These are phyloP conservation scores for Ogataea paraovalis DNA, from an alignment of 805 yeast species.

Conservation along the genomic window DNA sequence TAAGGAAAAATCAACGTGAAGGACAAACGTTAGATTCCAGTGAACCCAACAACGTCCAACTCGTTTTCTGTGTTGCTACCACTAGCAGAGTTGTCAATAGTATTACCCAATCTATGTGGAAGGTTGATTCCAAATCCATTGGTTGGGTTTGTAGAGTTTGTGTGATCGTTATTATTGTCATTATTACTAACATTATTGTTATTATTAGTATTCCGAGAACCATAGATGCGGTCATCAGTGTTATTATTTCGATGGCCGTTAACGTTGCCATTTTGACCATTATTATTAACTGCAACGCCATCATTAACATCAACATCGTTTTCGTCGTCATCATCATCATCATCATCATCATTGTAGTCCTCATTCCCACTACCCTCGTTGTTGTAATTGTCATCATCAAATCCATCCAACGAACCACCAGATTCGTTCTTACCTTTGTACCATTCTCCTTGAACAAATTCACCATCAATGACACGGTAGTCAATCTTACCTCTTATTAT, in stretches of 20 bases:
- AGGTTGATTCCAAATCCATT: not conserved
- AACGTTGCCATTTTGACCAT: not conserved
- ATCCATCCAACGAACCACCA: slow-evolving; percentile 1
- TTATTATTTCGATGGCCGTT: too few relatives aligned
- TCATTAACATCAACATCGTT: not conserved
- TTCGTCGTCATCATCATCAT: not conserved
- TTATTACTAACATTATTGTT: not conserved
- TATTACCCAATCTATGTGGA: not conserved
- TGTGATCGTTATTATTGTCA: not conserved
- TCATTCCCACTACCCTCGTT: slow-evolving; percentile 1
- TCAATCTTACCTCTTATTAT: slow-evolving; percentile 24
- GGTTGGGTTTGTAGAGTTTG: not conserved
- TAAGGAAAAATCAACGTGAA: too few relatives aligned
- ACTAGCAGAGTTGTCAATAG: not conserved
- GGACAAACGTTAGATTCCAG: not conserved
- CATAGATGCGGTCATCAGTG: too few relatives aligned
- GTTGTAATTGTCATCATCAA: slow-evolving; percentile 2
- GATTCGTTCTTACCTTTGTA: slow-evolving; percentile 4
- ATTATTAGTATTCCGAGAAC: too few relatives aligned
- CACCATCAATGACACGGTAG: slow-evolving; percentile 21
- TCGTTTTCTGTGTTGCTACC: not conserved
- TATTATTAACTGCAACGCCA: not conserved
- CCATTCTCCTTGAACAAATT: slow-evolving; percentile 15
- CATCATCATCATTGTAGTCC: slow-evolving; percentile 3
- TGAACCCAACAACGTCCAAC: not conserved